Conservation (phyloP, 257 asterid genomes). For the Scutellaria barbata region DNA sequence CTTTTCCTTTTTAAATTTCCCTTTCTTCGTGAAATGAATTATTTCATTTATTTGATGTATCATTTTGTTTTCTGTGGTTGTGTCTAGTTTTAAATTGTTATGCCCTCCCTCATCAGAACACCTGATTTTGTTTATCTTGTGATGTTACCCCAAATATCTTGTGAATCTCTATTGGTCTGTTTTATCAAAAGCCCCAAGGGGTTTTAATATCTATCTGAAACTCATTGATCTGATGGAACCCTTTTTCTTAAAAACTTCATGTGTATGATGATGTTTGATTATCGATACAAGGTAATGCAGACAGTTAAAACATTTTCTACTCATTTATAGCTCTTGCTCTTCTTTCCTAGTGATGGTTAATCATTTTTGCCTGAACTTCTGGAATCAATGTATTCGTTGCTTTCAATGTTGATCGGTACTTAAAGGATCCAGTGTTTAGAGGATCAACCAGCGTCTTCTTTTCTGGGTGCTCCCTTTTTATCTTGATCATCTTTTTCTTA, state of each 20-base stretch:
- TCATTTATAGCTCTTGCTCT: constrained; percentile 14
- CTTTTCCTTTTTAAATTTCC: neutral
- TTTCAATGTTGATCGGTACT: constrained; percentile 16
- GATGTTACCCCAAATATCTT: neutral
- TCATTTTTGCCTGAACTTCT: constrained; percentile 15
- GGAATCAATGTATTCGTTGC: neutral
- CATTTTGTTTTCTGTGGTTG: neutral
- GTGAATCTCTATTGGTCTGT: constrained; percentile 1
- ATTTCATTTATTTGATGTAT: constrained; percentile 20
- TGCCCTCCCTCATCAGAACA: neutral
- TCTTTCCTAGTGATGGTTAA: too few relatives aligned
- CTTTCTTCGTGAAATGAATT: neutral
- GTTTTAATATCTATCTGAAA: constrained; percentile 1
- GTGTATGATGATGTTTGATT: neutral
- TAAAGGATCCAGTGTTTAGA: constrained; percentile 16
- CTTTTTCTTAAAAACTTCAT: neutral
- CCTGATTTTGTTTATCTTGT: constrained; percentile 19
- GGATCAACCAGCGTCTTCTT: neutral
- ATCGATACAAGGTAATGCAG: constrained; percentile 6
- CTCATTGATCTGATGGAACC: constrained; percentile 18
- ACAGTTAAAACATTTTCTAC: constrained; percentile 10
- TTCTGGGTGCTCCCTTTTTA: neutral
- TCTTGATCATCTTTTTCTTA: neutral
- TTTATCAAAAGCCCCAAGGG: neutral
- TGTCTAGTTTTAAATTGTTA: constrained; percentile 5